These are phyloP conservation scores for Penicillium palitans DNA, from an alignment of 2,329 filamentous ascomycete genomes.

Conservation along the genomic window DNA sequence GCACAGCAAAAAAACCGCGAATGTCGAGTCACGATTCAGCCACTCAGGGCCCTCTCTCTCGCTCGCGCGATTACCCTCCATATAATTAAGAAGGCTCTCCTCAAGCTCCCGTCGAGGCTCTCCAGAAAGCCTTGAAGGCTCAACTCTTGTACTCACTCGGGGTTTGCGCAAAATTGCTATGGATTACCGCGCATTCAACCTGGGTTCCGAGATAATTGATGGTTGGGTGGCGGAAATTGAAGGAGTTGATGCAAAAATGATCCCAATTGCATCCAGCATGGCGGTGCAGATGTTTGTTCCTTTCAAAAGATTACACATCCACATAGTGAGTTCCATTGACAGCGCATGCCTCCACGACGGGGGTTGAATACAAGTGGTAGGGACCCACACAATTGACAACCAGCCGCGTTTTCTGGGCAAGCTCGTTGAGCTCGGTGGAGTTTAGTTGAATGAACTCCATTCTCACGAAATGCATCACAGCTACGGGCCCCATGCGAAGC, in stretches of 20 bases:
- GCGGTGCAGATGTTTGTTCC: not conserved
- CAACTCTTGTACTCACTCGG: not conserved
- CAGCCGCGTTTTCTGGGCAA: slow-evolving; percentile 58
- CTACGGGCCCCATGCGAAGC: not conserved
- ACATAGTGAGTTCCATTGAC: slow-evolving; percentile 67
- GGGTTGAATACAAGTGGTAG: slow-evolving; percentile 64
- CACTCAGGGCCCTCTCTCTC: not conserved
- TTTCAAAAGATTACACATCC: slow-evolving; percentile 50
- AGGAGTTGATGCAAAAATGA: not conserved
- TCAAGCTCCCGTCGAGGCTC: not conserved
- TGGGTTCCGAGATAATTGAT: not conserved
- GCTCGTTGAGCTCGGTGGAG: slow-evolving; percentile 50
- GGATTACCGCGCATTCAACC: not conserved
- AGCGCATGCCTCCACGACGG: slow-evolving; percentile 65
- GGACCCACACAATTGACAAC: slow-evolving; percentile 64
- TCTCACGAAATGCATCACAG: not conserved
- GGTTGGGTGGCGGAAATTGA: not conserved
- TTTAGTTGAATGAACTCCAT: slow-evolving; percentile 47
- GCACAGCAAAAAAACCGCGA: not conserved
- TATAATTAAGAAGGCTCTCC: not conserved
- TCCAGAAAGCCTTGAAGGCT: not conserved
- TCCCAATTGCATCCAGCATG: not conserved
- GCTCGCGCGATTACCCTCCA: not conserved
- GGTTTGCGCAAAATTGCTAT: not conserved
- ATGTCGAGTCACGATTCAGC: not conserved